phyloP scores from a whole-genome alignment of 1,284 basidiomycete species.

The Heterobasidion irregulare region DNA sequence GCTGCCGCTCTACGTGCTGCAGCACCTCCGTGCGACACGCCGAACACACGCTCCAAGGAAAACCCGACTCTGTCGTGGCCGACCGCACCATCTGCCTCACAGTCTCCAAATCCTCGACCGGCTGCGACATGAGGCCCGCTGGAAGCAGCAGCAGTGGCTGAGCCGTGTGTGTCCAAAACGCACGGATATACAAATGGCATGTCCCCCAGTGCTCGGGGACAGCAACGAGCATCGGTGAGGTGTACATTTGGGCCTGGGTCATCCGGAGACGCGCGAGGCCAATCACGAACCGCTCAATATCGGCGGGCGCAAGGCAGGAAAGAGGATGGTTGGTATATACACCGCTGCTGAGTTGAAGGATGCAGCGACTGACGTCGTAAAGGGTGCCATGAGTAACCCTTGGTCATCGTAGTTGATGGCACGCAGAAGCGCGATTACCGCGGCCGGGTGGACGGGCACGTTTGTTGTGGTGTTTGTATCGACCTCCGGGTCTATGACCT shows the following conservation, averaged over 20 bases:
- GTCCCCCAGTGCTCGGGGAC: too few species aligned
- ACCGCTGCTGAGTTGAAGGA: constrained; percentile 13
- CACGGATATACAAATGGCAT: too few species aligned
- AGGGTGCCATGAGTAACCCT: constrained; percentile 17
- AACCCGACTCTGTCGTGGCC: too few species aligned
- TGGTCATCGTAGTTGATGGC: constrained; percentile 13
- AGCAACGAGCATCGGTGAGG: too few species aligned
- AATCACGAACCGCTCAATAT: constrained; percentile 18
- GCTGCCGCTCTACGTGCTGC: too few species aligned
- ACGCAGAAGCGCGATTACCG: constrained; percentile 19
- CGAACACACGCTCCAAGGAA: too few species aligned
- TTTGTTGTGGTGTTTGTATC: constrained; percentile 11
- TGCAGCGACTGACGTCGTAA: constrained; percentile 19
- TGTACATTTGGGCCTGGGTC: constrained; percentile 3
- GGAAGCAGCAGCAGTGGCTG: too few species aligned
- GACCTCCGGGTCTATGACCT: neutral
- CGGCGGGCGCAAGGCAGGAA: constrained; percentile 15
- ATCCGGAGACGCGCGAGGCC: constrained; percentile 18
- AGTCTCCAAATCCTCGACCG: constrained; percentile 2
- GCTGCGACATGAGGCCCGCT: neutral
- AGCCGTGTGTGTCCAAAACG: too few species aligned
- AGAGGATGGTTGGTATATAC: constrained; percentile 15
- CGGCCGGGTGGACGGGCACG: constrained; percentile 15
- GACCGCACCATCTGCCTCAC: neutral
- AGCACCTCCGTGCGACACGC: too few species aligned